Evolutionary conservation across 108 stramenopile genomes (phyloP).

Genomic region (Nitzschia putrida): DNA sequence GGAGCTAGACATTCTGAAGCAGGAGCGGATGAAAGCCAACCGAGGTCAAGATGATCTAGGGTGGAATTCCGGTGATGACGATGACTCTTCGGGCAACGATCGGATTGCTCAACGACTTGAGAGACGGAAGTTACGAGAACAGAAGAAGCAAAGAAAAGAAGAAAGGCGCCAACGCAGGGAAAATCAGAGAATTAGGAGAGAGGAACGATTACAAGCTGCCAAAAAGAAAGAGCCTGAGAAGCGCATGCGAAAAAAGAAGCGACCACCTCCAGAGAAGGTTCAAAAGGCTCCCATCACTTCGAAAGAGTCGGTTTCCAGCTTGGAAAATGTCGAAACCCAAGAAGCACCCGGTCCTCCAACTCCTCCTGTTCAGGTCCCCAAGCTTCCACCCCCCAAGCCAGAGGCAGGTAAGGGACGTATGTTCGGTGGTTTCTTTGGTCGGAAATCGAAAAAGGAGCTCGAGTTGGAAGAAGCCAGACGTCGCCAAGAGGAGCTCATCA

Average conservation of each 20-base stretch:
- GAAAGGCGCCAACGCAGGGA: background rate
- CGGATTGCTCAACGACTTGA: background rate
- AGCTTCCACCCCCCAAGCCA: background rate
- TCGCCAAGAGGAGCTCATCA: slow-evolving; percentile 38
- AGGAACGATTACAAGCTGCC: background rate
- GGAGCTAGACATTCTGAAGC: slow-evolving; percentile 30
- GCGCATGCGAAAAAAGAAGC: slow-evolving; percentile 15
- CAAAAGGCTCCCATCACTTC: background rate
- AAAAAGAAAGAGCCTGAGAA: slow-evolving; percentile 13
- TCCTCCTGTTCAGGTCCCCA: background rate
- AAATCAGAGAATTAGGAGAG: too few relatives aligned
- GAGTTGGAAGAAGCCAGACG: slow-evolving; percentile 31
- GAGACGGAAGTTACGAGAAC: slow-evolving; percentile 6
- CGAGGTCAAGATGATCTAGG: background rate
- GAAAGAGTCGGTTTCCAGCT: background rate
- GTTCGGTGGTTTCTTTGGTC: slow-evolving; percentile 19
- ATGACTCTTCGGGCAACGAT: slow-evolving; percentile 2
- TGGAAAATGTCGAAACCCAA: background rate
- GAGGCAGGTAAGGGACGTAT: slow-evolving; percentile 13
- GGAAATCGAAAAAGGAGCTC: slow-evolving; percentile 20
- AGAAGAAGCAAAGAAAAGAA: background rate
- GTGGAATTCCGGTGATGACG: background rate
- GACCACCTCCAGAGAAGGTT: background rate
- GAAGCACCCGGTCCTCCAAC: background rate
- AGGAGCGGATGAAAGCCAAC: slow-evolving; percentile 8